These are phyloP conservation scores for Trichopus zeylanicus DNA, from an alignment of 116 monocot genomes.

Conservation along the genomic window DNA sequence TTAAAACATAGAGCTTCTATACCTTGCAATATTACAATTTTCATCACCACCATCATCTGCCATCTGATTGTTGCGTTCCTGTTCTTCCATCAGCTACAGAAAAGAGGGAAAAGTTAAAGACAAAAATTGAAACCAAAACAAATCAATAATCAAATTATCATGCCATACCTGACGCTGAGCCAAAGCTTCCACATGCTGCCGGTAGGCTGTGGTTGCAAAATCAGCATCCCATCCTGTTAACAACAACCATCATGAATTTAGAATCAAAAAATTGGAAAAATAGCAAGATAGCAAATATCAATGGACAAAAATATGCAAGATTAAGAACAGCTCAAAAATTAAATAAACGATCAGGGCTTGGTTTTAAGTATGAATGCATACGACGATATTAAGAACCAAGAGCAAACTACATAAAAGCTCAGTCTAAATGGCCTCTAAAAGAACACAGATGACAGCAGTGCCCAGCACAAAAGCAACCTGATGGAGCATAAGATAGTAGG, in stretches of 20 bases:
- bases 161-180: constrained; percentile 76
- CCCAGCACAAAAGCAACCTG: not conserved
- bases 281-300: not conserved
- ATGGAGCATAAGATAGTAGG: not conserved
- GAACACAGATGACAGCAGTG: not conserved
- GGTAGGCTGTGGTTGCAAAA: constrained; percentile 88
- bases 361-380: no score
- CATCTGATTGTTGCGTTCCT: constrained; percentile 55
- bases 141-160: constrained; percentile 3
- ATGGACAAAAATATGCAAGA: not conserved
- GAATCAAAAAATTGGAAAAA: not conserved
- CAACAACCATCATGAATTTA: constrained; percentile 4
- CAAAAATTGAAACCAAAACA: not conserved
- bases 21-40: constrained; percentile 36
- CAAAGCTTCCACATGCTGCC: constrained; percentile 92
- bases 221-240: constrained; percentile 92
- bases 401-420: no score
- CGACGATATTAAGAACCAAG: no score
- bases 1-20: constrained; percentile 3
- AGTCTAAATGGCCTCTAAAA: no score
- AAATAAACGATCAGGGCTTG: no score
- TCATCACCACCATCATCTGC: constrained; percentile 26
- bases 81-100: constrained; percentile 76
- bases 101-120: not conserved
- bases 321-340: no score